These are phyloP conservation scores for Flaveria sonorensis DNA, from an alignment of 129 eudicot genomes.

Conservation along the genomic window DNA sequence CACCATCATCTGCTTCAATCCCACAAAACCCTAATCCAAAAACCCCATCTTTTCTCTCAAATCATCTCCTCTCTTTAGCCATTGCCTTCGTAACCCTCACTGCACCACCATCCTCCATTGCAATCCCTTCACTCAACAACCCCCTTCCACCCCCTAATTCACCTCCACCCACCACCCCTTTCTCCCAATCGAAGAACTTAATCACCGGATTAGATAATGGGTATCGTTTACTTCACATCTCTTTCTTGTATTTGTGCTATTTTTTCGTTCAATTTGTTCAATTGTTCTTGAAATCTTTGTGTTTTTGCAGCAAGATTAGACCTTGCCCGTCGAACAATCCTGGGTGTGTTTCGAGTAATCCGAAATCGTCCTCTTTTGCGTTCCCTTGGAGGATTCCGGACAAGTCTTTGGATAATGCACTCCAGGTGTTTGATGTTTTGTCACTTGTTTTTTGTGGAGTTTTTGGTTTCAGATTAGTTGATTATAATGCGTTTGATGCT, in stretches of 20 bases:
- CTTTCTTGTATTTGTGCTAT: background rate
- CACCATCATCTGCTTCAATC: conserved; percentile 16
- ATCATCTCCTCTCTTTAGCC: conserved; percentile 56
- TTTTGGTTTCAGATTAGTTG: background rate
- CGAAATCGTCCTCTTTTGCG: conserved; percentile 66
- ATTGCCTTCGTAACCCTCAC: conserved; percentile 55
- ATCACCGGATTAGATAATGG: conserved; percentile 85
- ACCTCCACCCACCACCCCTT: conserved; percentile 69
- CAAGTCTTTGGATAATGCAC: conserved; percentile 48
- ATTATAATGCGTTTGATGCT: background rate
- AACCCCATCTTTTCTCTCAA: conserved; percentile 22
- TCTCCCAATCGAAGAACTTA: conserved; percentile 82
- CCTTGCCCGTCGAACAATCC: conserved; percentile 88
- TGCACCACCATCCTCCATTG: conserved; percentile 55
- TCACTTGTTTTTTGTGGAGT: background rate
- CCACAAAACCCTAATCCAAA: conserved; percentile 34
- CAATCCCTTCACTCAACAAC: conserved; percentile 60
- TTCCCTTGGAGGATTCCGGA: conserved; percentile 79
- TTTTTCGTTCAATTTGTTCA: background rate
- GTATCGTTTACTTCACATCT: conserved; percentile 34
- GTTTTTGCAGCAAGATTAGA: conserved; percentile 71
- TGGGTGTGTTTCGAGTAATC: conserved; percentile 83
- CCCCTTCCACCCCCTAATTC: conserved; percentile 32
- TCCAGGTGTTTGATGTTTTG: conserved; percentile 50
- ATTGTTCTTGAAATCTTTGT: background rate